Evolutionary conservation across 306 rosid genomes (phyloP), one percentile per base, ranked within the genome.

Genomic region (Sophora flavescens): DNA sequence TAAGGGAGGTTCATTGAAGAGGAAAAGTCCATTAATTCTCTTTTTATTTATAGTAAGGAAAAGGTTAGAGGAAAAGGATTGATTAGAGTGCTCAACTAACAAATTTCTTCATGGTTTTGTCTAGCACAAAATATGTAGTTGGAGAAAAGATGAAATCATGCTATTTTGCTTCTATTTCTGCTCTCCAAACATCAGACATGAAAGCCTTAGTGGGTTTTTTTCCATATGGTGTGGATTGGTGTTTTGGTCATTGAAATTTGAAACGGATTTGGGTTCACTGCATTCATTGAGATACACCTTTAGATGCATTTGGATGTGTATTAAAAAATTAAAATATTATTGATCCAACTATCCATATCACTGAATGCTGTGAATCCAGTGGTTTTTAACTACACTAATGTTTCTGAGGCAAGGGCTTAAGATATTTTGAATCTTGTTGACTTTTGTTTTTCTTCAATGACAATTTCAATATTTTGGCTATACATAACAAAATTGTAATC

Each of bases 1-100:
- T 83, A 61, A 76, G 76, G 79, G 81, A 74, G 74, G 82, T 77
- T 84, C 77, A 78, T 81, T 84, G 83, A 76, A 57, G 85, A 74
- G 73, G 77, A 65, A 76, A 82, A 76, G 74, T 74, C 38, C 22
- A 36, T 39, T 76, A 61, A 50, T 73, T 75, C 74, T 39, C 70
- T 72, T 75, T 67, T 56, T 71, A 65, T 88, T 79, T 82, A n/a
- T 64, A 63, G 68, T 77, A 81, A 52, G 62, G 32, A 66, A 79
- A 42, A 60, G 51, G 61, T 72, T 68, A 4, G 75, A 45, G 28
- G 72, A 79, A 81, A 84, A 67, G 75, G 73, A 28, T 60, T 68
- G 15, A 58, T 83, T 72, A 63, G 57, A 63, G 57, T 83, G 79
- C 70, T 60, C 60, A 44, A 60, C 48, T 65, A 52, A 72, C 72